These are phyloP conservation scores for Nicotiana noctiflora DNA, from an alignment of 257 asterid species.

Conservation along the genomic window DNA sequence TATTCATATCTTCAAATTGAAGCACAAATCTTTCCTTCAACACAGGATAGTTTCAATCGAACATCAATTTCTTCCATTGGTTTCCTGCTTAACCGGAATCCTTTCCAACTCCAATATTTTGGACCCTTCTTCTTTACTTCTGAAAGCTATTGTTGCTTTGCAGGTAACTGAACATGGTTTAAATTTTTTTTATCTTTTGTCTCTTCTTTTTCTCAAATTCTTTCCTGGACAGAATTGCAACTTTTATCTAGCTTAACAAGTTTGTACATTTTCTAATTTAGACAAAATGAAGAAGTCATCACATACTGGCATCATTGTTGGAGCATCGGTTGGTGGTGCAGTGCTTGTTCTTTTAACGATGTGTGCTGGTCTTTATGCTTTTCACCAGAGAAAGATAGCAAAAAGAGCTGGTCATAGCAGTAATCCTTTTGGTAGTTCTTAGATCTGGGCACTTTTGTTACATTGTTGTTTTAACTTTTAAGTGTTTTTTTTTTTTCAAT, in stretches of 20 bases:
- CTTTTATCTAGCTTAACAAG: neutral
- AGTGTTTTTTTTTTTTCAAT: neutral
- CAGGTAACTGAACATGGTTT: slow-evolving; percentile 36
- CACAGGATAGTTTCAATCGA: slow-evolving; percentile 44
- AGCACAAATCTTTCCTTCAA: slow-evolving; percentile 67
- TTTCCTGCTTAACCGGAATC: slow-evolving; percentile 66
- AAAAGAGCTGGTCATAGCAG: slow-evolving; percentile 34
- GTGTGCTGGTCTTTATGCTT: slow-evolving; percentile 51
- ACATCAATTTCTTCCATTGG: slow-evolving; percentile 49
- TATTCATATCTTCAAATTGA: slow-evolving; percentile 42
- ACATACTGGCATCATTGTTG: slow-evolving; percentile 47
- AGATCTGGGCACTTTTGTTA: neutral
- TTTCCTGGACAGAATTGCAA: neutral
- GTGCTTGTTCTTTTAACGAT: slow-evolving; percentile 40
- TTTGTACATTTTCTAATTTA: neutral
- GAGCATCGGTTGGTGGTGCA: slow-evolving; percentile 50
- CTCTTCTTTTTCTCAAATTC: neutral
- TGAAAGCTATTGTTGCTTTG: slow-evolving; percentile 48
- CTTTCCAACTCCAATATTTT: slow-evolving; percentile 32
- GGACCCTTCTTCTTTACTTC: slow-evolving; percentile 74
- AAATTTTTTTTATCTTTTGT: neutral
- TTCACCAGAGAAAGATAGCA: slow-evolving; percentile 43
- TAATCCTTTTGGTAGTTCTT: slow-evolving; percentile 63
- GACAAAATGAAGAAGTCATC: slow-evolving; percentile 49
- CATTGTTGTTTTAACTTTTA: neutral